Conservation (phyloP, 306 rosid genomes). For the Rubus idaeus region DNA sequence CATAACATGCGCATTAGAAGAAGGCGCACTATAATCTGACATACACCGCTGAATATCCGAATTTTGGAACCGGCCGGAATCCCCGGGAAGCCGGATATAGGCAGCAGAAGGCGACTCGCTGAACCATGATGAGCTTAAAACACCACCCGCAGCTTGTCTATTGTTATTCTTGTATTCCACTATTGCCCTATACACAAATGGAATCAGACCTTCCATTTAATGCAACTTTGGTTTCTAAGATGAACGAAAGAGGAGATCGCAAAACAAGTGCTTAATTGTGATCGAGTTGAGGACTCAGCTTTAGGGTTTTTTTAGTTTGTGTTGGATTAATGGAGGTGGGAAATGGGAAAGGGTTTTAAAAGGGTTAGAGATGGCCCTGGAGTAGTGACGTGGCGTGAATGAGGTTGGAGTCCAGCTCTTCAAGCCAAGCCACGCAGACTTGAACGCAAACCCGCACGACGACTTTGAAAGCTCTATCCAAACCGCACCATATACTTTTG, state of each 20-base stretch:
- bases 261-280: neutral
- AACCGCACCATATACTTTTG: slow-evolving; percentile 33
- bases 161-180: slow-evolving; percentile 64
- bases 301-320: slow-evolving; percentile 14
- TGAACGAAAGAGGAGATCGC: neutral
- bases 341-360: slow-evolving; percentile 25
- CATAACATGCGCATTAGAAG: slow-evolving; percentile 46
- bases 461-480: slow-evolving; percentile 49
- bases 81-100: slow-evolving; percentile 41
- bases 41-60: slow-evolving; percentile 35
- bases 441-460: slow-evolving; percentile 49
- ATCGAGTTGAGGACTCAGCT: neutral
- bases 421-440: slow-evolving; percentile 58
- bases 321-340: slow-evolving; percentile 34
- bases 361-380: neutral
- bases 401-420: slow-evolving; percentile 54
- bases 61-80: slow-evolving; percentile 35
- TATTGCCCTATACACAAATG: slow-evolving; percentile 74
- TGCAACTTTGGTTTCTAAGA: neutral
- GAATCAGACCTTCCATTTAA: slow-evolving; percentile 89
- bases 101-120: slow-evolving; percentile 59
- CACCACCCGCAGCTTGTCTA: slow-evolving; percentile 26
- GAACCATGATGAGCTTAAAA: slow-evolving; percentile 62
- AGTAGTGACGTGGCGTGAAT: slow-evolving; percentile 56
- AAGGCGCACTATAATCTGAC: slow-evolving; percentile 32